These are phyloP conservation scores for Nyctanthes arbortristis DNA, from an alignment of 257 asterid species.

Conservation along the genomic window DNA sequence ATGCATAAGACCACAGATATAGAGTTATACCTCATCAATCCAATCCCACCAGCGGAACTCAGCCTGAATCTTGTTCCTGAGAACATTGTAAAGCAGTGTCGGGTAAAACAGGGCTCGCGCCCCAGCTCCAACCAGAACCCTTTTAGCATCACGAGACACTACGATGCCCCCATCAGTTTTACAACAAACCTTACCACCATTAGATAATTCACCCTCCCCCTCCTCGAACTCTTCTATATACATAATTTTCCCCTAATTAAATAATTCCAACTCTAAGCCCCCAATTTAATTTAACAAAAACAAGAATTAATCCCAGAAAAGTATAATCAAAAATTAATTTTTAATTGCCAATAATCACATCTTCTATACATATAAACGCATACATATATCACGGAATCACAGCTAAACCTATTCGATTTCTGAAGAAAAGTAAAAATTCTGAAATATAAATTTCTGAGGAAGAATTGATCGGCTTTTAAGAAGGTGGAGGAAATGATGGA, in stretches of 20 bases:
- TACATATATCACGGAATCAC: background rate
- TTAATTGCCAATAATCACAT: background rate
- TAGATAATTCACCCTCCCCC: constrained; percentile 13
- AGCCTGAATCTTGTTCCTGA: constrained; percentile 52
- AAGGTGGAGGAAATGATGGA: too few species aligned
- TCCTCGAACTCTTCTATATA: constrained; percentile 46
- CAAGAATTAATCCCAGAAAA: too few species aligned
- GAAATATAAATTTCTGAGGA: background rate
- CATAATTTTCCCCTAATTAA: constrained; percentile 36
- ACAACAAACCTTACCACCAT: constrained; percentile 17
- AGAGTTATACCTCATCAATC: constrained; percentile 51
- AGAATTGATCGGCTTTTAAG: too few species aligned
- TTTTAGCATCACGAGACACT: constrained; percentile 35
- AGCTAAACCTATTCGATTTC: background rate
- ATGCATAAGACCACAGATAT: background rate
- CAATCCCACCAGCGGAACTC: constrained; percentile 71
- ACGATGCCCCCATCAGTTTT: constrained; percentile 17
- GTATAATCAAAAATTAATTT: background rate
- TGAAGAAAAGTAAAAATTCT: background rate
- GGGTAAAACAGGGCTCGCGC: constrained; percentile 56
- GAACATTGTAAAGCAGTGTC: constrained; percentile 54
- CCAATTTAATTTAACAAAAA: too few species aligned
- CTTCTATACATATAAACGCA: too few species aligned
- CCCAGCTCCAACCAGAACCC: constrained; percentile 46
- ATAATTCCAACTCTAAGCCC: too few species aligned